phyloP scores from a whole-genome alignment of 176 grass and related monocot species.

The Lolium perenne region DNA sequence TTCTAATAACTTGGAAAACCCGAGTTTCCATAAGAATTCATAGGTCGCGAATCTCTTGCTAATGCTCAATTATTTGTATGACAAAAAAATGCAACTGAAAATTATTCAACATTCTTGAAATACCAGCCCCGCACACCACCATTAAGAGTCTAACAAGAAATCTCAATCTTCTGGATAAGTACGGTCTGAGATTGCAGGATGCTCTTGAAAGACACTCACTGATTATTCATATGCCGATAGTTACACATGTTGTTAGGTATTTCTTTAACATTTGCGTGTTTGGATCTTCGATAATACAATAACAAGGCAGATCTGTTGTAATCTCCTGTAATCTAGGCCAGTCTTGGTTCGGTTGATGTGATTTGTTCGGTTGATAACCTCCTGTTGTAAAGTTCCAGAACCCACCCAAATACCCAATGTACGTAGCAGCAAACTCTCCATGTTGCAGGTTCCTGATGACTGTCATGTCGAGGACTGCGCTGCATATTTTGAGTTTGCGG shows the following conservation, averaged over 20 bases:
- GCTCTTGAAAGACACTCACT: no score
- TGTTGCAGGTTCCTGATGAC: neutral
- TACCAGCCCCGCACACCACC: neutral
- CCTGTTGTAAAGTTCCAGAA: neutral
- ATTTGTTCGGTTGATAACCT: no score
- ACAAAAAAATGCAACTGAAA: neutral
- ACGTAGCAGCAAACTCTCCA: neutral
- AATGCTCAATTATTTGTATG: no score
- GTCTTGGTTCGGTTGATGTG: neutral
- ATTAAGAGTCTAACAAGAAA: neutral
- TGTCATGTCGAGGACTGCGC: neutral
- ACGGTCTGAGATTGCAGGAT: neutral
- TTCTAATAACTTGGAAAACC: no score
- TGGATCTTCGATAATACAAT: neutral
- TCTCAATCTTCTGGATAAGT: neutral
- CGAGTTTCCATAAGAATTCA: no score
- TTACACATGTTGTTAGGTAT: no score
- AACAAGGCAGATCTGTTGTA: neutral
- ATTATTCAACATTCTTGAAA: neutral
- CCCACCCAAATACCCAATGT: neutral
- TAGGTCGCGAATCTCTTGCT: no score
- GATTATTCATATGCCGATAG: no score
- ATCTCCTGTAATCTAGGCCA: neutral
- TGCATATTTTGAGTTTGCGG: slow-evolving; percentile 49
- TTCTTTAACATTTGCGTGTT: no score